Conservation (phyloP, 352 stramenopile species). For the Phytophthora chlamydospora region DNA sequence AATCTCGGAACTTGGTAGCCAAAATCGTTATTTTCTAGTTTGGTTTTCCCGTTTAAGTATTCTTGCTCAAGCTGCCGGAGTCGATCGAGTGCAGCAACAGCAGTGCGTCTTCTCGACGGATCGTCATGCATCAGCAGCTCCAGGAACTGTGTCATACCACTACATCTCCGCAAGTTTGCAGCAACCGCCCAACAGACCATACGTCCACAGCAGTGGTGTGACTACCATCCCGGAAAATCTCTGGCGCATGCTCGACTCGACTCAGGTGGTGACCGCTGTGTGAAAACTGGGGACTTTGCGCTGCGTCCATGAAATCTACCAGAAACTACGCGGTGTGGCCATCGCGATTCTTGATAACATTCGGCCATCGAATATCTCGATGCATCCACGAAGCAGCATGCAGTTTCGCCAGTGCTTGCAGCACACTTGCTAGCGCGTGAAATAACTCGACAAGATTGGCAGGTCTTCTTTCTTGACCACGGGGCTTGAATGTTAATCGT, state of each 20-base stretch:
- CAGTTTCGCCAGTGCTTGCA: constrained; percentile 25
- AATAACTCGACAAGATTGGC: constrained; percentile 24
- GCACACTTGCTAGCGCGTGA: constrained; percentile 20
- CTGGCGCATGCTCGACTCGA: constrained; percentile 20
- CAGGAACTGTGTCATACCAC: constrained; percentile 18
- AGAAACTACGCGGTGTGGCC: constrained; percentile 24
- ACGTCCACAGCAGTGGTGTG: constrained; percentile 27
- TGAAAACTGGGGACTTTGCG: constrained; percentile 22
- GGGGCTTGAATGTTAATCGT: constrained; percentile 23
- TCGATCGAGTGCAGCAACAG: constrained; percentile 20
- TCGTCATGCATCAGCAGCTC: constrained; percentile 21
- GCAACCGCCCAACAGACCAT: constrained; percentile 26
- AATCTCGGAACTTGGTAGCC: too few relatives aligned
- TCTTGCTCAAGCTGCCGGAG: constrained; percentile 33
- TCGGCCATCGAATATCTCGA: constrained; percentile 34
- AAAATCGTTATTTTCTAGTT: background rate
- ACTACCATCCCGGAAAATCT: constrained; percentile 20
- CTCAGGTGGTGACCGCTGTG: constrained; percentile 16
- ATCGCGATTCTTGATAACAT: constrained; percentile 32
- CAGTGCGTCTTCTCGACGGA: constrained; percentile 24
- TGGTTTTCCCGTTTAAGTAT: constrained; percentile 25
- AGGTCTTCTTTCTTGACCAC: constrained; percentile 23
- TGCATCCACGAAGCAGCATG: constrained; percentile 35
- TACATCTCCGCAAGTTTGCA: constrained; percentile 16
- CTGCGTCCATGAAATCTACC: constrained; percentile 32